These are phyloP conservation scores for Cryptococcus floricola DNA, from an alignment of 1,284 basidiomycete genomes.

Conservation along the genomic window DNA sequence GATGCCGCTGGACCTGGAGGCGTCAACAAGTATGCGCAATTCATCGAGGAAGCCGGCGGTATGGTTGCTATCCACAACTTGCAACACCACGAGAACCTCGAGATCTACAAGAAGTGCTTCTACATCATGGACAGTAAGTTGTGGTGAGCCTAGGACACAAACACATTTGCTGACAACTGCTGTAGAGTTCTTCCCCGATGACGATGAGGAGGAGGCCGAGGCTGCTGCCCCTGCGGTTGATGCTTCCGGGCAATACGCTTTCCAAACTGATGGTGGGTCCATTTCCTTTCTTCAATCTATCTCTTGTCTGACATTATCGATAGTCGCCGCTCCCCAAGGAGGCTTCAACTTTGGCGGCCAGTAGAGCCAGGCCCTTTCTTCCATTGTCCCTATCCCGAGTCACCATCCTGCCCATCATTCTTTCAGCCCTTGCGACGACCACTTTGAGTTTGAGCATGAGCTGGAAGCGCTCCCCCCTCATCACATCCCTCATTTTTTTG, in stretches of 20 bases:
- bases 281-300: neutral
- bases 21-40: constrained; percentile 89
- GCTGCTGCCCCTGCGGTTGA: constrained; percentile 79
- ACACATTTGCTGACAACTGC: neutral
- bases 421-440: neutral
- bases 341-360: constrained; percentile 78
- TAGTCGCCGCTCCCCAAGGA: constrained; percentile 80
- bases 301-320: constrained; percentile 25
- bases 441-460: neutral
- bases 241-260: constrained; percentile 80
- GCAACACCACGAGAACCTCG: constrained; percentile 98
- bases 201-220: constrained; percentile 55
- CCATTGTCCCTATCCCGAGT: neutral
- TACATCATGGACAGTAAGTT: constrained; percentile 86
- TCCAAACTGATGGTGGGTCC: constrained; percentile 60
- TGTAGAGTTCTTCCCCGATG: constrained; percentile 47
- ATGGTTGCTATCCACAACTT: constrained; percentile 99
- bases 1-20: constrained; percentile 75
- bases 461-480: neutral
- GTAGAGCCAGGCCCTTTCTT: constrained; percentile 9
- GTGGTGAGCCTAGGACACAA: neutral
- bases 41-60: constrained; percentile 95
- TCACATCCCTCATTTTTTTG: neutral
- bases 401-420: neutral
- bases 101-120: constrained; percentile 99